These are phyloP conservation scores for Volvariella surrecta DNA, from an alignment of 1,284 basidiomycete species.

Conservation along the genomic window DNA sequence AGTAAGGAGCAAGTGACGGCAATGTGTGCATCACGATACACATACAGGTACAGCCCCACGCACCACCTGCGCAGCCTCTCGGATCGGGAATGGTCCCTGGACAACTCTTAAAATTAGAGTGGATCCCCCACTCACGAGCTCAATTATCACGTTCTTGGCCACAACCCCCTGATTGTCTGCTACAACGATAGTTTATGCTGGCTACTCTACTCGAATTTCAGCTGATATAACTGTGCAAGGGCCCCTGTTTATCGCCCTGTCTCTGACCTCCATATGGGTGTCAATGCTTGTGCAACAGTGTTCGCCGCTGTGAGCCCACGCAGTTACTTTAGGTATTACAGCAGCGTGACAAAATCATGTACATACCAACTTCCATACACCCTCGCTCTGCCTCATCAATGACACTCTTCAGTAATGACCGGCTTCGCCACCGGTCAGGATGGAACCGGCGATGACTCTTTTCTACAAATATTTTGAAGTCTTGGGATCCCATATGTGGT, in stretches of 20 bases:
- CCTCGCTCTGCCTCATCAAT: conserved; percentile 41
- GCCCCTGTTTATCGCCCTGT: conserved; percentile 18
- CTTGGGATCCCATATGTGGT: conserved; percentile 41
- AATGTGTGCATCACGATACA: no score
- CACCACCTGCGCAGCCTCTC: no score
- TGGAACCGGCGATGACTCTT: conserved; percentile 64
- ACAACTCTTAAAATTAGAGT: no score
- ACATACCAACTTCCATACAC: conserved; percentile 49
- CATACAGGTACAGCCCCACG: no score
- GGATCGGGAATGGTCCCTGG: no score
- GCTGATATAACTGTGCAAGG: no score
- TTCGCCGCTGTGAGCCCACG: conserved; percentile 30
- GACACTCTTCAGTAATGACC: conserved; percentile 43
- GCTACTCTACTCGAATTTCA: no score
- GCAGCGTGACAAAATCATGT: conserved; percentile 2
- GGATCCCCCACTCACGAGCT: no score
- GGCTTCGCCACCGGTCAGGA: conserved; percentile 56
- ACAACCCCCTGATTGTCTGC: no score
- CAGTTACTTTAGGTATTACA: not conserved
- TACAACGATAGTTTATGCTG: not conserved
- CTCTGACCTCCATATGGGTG: conserved; percentile 45
- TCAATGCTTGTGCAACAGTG: conserved; percentile 52
- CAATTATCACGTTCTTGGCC: no score
- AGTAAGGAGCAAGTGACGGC: no score
- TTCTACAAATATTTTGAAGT: conserved; percentile 56